A percentile compares a stretch with the other conserved stretches of the same genome.
These are phyloP conservation scores for Exophiala xenobiotica DNA, from an alignment of 2,329 filamentous ascomycete species.

Conservation along the genomic window DNA sequence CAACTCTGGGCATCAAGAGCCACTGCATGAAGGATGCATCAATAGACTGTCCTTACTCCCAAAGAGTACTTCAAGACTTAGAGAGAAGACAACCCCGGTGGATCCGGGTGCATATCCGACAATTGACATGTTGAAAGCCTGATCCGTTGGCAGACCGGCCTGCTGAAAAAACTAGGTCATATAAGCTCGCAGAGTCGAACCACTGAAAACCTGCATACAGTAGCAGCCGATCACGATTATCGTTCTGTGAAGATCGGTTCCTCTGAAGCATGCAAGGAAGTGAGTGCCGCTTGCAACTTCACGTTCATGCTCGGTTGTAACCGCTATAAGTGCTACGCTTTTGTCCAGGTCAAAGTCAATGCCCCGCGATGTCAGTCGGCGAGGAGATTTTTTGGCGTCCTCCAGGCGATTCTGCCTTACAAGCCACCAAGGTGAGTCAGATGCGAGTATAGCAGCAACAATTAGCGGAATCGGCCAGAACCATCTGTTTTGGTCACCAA, in stretches of 20 bases:
- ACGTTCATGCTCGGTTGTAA: slow-evolving; percentile 26
- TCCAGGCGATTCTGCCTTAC: slow-evolving; percentile 46
- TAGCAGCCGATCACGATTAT: slow-evolving; percentile 39
- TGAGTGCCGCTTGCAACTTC: slow-evolving; percentile 17
- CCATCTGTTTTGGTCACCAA: no score
- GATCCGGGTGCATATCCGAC: slow-evolving; percentile 38
- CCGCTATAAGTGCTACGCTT: slow-evolving; percentile 21
- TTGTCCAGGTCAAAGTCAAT: slow-evolving; percentile 32
- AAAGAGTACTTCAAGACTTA: background rate
- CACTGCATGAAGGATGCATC: slow-evolving; percentile 15
- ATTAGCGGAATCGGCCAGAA: slow-evolving; percentile 28
- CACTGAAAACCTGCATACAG: slow-evolving; percentile 34
- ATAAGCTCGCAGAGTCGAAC: slow-evolving; percentile 33
- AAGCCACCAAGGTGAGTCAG: slow-evolving; percentile 54
- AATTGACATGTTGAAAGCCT: slow-evolving; percentile 29
- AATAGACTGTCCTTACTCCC: background rate
- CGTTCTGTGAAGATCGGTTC: slow-evolving; percentile 40
- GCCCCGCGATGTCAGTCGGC: slow-evolving; percentile 44
- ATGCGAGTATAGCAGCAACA: slow-evolving; percentile 33
- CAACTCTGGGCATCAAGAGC: slow-evolving; percentile 35
- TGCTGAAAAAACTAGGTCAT: slow-evolving; percentile 53
- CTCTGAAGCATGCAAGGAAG: slow-evolving; percentile 36
- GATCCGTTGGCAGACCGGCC: slow-evolving; percentile 40
- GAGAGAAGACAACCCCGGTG: slow-evolving; percentile 32
- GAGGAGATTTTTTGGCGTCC: slow-evolving; percentile 45